Conservation (phyloP, 768 basidiomycete genomes). For the Sarcomyxa edulis region DNA sequence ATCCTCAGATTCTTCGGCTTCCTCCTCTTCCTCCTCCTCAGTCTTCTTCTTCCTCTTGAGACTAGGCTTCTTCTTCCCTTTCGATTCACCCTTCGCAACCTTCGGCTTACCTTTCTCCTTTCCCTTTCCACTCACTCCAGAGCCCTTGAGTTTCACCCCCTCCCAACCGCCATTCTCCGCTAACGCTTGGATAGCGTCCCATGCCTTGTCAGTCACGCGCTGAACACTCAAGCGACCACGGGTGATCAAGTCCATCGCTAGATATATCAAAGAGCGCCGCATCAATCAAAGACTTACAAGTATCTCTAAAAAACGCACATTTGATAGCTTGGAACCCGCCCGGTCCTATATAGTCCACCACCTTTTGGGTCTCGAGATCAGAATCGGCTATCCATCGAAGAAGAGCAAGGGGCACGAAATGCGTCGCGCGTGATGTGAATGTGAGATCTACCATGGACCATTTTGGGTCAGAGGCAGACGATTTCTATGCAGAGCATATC, state of each 20-base stretch:
- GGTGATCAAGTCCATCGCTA: conserved; percentile 75
- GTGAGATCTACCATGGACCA: conserved; percentile 92
- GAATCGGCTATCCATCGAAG: conserved; percentile 59
- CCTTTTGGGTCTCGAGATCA: too few species aligned
- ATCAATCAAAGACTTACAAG: conserved; percentile 1
- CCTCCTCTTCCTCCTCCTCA: conserved; percentile 9
- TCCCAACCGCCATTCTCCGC: conserved; percentile 82
- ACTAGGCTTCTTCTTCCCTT: conserved; percentile 8
- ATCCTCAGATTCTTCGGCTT: conserved; percentile 5
- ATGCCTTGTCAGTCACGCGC: conserved; percentile 62
- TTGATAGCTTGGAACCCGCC: conserved; percentile 59
- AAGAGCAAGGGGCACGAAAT: conserved; percentile 78
- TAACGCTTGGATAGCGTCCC: conserved; percentile 52
- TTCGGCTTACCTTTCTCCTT: conserved; percentile 1
- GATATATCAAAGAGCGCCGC: conserved; percentile 9
- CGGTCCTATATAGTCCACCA: conserved; percentile 53
- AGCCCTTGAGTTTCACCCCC: conserved; percentile 35
- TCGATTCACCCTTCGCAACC: conserved; percentile 7
- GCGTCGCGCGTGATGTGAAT: conserved; percentile 55
- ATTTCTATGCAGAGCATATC: conserved; percentile 1
- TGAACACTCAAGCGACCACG: conserved; percentile 88
- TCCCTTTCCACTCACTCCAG: too few species aligned
- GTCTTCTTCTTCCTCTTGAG: conserved; percentile 4
- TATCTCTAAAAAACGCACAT: conserved; percentile 32
- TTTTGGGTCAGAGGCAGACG: conserved; percentile 53